Evolutionary conservation across 208 protist species (phyloP).

Genomic region (Crithidia expoeki): DNA sequence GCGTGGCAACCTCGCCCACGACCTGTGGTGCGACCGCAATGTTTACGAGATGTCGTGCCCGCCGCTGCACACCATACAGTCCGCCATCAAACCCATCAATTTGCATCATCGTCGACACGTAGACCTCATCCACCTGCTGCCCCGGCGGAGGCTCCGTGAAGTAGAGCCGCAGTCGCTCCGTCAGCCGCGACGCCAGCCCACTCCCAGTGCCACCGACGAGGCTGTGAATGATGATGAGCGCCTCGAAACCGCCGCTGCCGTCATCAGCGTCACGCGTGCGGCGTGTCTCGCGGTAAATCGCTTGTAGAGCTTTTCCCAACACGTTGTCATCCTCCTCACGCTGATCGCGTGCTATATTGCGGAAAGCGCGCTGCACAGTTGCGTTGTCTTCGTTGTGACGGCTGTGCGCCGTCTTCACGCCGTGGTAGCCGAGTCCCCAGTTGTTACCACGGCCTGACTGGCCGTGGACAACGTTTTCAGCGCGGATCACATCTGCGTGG

Average conservation of each 20-base stretch:
- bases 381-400: conserved; percentile 48
- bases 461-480: conserved; percentile 74
- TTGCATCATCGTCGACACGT: conserved; percentile 57
- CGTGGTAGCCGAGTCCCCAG: conserved; percentile 89
- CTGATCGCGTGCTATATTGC: conserved; percentile 63
- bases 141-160: conserved; percentile 64
- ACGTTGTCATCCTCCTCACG: conserved; percentile 64
- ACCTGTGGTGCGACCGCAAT: conserved; percentile 74
- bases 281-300: conserved; percentile 77
- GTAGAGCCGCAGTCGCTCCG: conserved; percentile 84
- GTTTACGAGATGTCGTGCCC: conserved; percentile 70
- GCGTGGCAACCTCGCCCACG: conserved; percentile 73
- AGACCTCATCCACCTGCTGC: conserved; percentile 43
- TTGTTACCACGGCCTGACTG: conserved; percentile 88
- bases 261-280: conserved; percentile 49
- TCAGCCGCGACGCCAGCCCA: conserved; percentile 73
- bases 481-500: conserved; percentile 56
- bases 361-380: conserved; percentile 48
- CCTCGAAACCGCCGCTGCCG: conserved; percentile 56
- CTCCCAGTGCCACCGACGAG: conserved; percentile 86
- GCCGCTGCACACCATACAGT: conserved; percentile 69
- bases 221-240: conserved; percentile 84
- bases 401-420: conserved; percentile 49
- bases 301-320: conserved; percentile 59
- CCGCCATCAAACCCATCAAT: conserved; percentile 73